phyloP scores from a whole-genome alignment of 139 green algal species.

The Ulvella scutata region DNA sequence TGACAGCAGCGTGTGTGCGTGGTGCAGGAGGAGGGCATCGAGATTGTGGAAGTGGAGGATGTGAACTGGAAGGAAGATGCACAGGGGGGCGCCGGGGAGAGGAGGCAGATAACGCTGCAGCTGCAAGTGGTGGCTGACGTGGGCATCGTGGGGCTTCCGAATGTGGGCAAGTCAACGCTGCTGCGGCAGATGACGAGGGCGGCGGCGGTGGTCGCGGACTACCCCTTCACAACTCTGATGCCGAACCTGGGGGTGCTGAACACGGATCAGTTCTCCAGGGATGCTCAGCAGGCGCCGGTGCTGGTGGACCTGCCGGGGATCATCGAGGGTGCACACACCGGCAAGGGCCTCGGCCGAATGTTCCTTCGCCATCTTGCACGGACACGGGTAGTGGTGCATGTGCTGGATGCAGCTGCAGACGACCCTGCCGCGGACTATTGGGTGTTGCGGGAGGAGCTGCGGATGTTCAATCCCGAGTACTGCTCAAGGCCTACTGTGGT shows the following conservation, averaged over 20 bases:
- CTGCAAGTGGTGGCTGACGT: slow-evolving; percentile 80
- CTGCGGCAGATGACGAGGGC: slow-evolving; percentile 61
- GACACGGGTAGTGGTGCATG: slow-evolving; percentile 53
- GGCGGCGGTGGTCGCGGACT: slow-evolving; percentile 62
- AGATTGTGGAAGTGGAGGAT: slow-evolving; percentile 46
- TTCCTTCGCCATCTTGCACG: slow-evolving; percentile 75
- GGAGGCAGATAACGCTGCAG: slow-evolving; percentile 53
- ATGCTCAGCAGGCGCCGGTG: slow-evolving; percentile 12
- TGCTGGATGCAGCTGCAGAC: slow-evolving; percentile 48
- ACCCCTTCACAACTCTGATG: slow-evolving; percentile 92
- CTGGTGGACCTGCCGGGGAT: slow-evolving; percentile 74
- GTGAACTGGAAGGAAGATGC: slow-evolving; percentile 40
- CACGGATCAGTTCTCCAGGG: not conserved
- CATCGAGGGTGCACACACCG: slow-evolving; percentile 59
- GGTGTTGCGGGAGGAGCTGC: slow-evolving; percentile 60
- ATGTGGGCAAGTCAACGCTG: slow-evolving; percentile 59
- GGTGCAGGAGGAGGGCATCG: slow-evolving; percentile 19
- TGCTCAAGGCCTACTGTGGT: slow-evolving; percentile 48
- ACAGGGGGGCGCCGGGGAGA: slow-evolving; percentile 40
- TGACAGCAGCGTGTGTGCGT: not conserved
- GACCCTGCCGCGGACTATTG: slow-evolving; percentile 61
- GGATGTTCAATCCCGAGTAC: slow-evolving; percentile 88
- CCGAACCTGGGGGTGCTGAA: slow-evolving; percentile 78
- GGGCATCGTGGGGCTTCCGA: slow-evolving; percentile 88
- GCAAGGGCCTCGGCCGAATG: slow-evolving; percentile 60